phyloP scores from a whole-genome alignment of 2,329 filamentous ascomycete species.

The Penicillium capsulatum region DNA sequence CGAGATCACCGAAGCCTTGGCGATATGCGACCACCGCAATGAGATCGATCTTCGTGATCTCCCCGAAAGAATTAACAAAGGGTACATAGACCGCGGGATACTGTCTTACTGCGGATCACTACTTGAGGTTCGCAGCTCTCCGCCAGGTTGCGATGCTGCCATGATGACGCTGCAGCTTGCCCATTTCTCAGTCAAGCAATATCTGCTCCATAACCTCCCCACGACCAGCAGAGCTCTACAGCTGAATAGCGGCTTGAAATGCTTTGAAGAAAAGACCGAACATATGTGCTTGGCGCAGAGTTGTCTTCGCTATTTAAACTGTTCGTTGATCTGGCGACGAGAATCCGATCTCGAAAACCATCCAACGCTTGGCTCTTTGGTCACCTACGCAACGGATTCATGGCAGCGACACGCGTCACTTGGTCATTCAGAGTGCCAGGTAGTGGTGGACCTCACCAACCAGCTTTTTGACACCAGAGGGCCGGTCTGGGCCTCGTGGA shows the following conservation, averaged over 20 bases:
- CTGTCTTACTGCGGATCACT: slow-evolving; percentile 4
- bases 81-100: slow-evolving; percentile 3
- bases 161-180: slow-evolving; percentile 5
- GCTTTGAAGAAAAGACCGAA: neutral
- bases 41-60: slow-evolving; percentile 1
- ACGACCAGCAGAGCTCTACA: neutral
- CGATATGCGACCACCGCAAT: neutral
- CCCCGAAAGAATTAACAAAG: slow-evolving; percentile 4
- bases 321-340: neutral
- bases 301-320: slow-evolving; percentile 6
- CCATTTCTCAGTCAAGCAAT: slow-evolving; percentile 12
- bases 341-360: neutral
- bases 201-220: slow-evolving; percentile 2
- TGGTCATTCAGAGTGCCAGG: neutral
- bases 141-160: neutral
- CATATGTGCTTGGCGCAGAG: neutral
- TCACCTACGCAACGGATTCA: slow-evolving; percentile 1
- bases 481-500: slow-evolving; percentile 1
- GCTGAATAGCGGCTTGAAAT: neutral
- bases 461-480: slow-evolving; percentile 3
- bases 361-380: neutral
- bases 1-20: slow-evolving; percentile 5
- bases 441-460: neutral
- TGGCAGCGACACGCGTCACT: slow-evolving; percentile 4
- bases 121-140: slow-evolving; percentile 4